phyloP scores from a whole-genome alignment of 305 asterid genomes.

The Solanum chacoense region DNA sequence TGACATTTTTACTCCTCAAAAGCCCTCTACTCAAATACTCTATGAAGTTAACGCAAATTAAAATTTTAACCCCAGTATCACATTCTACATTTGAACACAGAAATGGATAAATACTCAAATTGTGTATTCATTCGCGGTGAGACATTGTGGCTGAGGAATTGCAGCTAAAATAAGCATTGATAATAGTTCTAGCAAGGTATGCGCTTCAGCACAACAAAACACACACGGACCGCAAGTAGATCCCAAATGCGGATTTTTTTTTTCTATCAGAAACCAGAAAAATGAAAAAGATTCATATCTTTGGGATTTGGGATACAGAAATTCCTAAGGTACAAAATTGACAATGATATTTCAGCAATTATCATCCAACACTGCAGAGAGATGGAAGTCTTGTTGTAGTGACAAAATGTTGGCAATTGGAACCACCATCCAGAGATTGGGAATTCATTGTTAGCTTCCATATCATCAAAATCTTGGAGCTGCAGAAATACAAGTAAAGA shows the following conservation, averaged over 20 bases:
- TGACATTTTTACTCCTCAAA: neutral
- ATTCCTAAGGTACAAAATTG: neutral
- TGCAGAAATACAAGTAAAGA: conserved; percentile 23
- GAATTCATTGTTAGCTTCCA: neutral
- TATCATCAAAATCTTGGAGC: conserved; percentile 60
- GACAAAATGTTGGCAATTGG: neutral
- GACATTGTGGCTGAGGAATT: neutral
- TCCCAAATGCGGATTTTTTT: neutral
- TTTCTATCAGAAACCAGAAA: neutral
- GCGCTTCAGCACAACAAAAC: neutral
- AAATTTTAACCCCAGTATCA: neutral
- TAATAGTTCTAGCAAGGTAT: neutral
- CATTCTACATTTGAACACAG: neutral
- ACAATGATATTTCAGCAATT: neutral
- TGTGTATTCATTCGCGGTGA: neutral
- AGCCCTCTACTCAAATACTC: neutral
- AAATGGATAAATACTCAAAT: neutral
- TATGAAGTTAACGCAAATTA: neutral
- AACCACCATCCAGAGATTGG: neutral
- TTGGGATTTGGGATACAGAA: neutral
- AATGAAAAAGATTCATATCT: neutral
- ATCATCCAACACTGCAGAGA: neutral
- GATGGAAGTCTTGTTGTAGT: neutral
- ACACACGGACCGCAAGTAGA: neutral
- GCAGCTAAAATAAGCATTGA: neutral